These are phyloP conservation scores for Heterobasidion occidentale DNA, from an alignment of 1,284 basidiomycete genomes.

Conservation along the genomic window DNA sequence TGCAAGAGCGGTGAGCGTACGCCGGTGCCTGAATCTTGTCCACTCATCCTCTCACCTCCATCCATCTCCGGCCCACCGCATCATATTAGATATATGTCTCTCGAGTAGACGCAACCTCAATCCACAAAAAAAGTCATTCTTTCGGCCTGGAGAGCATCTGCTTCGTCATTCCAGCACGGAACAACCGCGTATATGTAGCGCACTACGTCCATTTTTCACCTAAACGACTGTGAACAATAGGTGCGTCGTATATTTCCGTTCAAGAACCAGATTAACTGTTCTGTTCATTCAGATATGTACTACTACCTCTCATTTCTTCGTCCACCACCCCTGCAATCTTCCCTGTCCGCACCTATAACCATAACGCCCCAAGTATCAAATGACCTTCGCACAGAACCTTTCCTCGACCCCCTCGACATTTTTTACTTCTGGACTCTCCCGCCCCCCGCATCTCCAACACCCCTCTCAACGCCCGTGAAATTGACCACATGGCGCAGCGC, in stretches of 20 bases:
- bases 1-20: no score
- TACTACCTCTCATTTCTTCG: slow-evolving; percentile 74
- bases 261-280: background rate
- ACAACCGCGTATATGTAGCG: no score
- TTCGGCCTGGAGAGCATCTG: no score
- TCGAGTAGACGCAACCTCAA: no score
- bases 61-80: no score
- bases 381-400: slow-evolving; percentile 68
- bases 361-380: slow-evolving; percentile 75
- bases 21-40: no score
- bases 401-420: slow-evolving; percentile 37
- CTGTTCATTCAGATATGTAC: slow-evolving; percentile 44
- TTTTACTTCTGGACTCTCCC: slow-evolving; percentile 26
- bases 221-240: background rate
- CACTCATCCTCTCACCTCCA: no score
- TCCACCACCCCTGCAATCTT: slow-evolving; percentile 51
- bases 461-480: slow-evolving; percentile 39
- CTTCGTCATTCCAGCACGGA: no score
- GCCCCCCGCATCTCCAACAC: slow-evolving; percentile 2
- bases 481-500: slow-evolving; percentile 62
- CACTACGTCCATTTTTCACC: no score
- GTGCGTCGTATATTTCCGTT: background rate
- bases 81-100: no score
- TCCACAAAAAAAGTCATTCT: no score
- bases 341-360: slow-evolving; percentile 31